Evolutionary conservation across 1,284 basidiomycete species (phyloP).

Genomic region (Kwoniella shivajii): DNA sequence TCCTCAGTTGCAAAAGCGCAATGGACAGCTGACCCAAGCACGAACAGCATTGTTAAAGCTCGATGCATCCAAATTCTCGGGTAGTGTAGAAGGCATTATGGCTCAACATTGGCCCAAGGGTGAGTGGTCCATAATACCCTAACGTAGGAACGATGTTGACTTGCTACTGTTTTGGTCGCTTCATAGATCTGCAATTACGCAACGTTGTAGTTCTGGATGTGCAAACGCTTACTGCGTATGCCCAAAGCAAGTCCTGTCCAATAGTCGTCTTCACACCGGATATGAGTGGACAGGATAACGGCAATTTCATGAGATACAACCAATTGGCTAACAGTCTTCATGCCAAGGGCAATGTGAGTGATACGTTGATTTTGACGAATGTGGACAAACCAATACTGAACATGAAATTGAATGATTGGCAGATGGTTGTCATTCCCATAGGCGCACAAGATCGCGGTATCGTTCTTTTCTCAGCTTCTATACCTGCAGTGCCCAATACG

Average conservation of each 20-base stretch:
- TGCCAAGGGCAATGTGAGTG: conserved; percentile 18
- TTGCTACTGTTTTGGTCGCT: not conserved
- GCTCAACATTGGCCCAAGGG: conserved; percentile 18
- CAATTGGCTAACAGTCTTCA: conserved; percentile 18
- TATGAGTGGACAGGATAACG: not conserved
- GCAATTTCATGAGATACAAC: conserved; percentile 6
- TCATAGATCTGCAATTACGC: conserved; percentile 16
- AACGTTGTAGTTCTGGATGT: conserved; percentile 12
- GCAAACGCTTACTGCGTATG: conserved; percentile 12
- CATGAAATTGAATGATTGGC: not conserved
- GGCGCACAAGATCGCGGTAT: conserved; percentile 22
- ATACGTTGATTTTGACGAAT: not conserved
- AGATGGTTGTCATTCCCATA: conserved; percentile 26
- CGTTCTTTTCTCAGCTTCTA: conserved; percentile 21
- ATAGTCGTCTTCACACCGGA: conserved; percentile 16
- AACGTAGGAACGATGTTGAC: not conserved
- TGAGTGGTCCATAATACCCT: not conserved
- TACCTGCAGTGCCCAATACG: not conserved
- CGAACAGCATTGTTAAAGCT: conserved; percentile 3
- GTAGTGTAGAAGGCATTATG: conserved; percentile 5
- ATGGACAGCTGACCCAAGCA: not conserved
- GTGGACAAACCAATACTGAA: not conserved
- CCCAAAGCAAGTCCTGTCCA: conserved; percentile 11
- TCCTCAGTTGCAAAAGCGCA: too few species aligned
- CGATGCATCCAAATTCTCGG: conserved; percentile 11